Evolutionary conservation across 2,329 filamentous ascomycete species (phyloP), one percentile per base, ranked within the genome.

Genomic region (Penicillium sp.): DNA sequence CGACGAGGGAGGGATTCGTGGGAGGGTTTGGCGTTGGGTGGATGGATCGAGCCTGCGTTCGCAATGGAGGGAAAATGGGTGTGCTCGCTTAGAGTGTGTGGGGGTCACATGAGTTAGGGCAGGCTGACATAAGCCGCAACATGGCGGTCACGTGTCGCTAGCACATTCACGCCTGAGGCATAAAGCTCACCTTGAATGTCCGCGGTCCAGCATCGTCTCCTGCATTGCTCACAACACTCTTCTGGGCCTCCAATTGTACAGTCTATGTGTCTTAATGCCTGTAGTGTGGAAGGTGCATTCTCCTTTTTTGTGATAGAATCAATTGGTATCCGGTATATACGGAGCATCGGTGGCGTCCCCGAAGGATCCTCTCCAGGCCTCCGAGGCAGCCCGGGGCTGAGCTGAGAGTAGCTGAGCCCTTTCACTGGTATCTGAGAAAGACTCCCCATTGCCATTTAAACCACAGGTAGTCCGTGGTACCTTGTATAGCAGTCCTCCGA

Each of bases 61-160:
- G 38, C 47, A 45, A 51, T 45, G 57, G 52, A 41, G 33, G 54
- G 60, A 64, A 68, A 65, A 60, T 66, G 51, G 62, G 60, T 67
- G 63, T 55, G 57, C 62, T 69, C 66, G 67, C 67, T 70, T 68
- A 69, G 60, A 9, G 33, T 44, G 63, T 58, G 56, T 47, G 50
- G 43, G 41, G 43, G 50, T 55, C 50, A 54, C 45, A 49, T 54
- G 52, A 57, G 45, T 64, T 63, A 64, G 60, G 64, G 65, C 62
- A 65, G 58, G 21, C 19, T 10, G 15, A 9, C 30, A 18, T 60
- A 58, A 60, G 63, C 63, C 19, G 51, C 11, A 16, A 2, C 0
- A 0, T 1, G 0, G 0, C 0, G 0, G 11, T 62, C 60, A 65
- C 47, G 58, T 63, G 62, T 1, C n/a, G 59, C 27, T 3, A 0